Evolutionary conservation across 1,284 basidiomycete species (phyloP).

Genomic region (Earliella scabrosa): DNA sequence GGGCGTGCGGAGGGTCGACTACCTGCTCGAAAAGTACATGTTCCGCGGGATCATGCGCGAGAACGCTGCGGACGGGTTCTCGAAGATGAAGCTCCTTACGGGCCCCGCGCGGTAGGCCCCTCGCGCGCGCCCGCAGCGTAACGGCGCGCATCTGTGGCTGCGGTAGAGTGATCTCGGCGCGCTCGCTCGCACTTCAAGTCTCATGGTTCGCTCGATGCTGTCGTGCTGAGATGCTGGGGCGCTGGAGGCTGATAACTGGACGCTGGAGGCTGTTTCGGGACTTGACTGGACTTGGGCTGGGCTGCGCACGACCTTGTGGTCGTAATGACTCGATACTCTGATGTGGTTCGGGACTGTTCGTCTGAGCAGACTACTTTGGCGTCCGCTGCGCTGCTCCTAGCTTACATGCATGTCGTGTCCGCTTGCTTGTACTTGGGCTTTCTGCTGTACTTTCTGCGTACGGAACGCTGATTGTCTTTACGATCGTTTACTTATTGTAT

Average conservation of each 20-base stretch:
- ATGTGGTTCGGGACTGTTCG: neutral
- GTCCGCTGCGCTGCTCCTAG: neutral
- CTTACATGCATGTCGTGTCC: neutral
- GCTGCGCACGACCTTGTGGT: neutral
- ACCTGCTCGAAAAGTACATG: slow-evolving; percentile 50
- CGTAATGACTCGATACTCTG: neutral
- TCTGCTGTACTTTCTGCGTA: too few relatives aligned
- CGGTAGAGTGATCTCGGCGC: neutral
- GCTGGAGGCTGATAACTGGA: neutral
- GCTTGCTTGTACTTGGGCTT: too few relatives aligned
- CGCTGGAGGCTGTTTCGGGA: slow-evolving; percentile 1
- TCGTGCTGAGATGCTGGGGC: neutral
- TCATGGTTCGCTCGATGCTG: slow-evolving; percentile 22
- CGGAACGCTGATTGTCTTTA: too few relatives aligned
- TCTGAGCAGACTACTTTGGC: neutral
- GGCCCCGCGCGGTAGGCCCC: slow-evolving; percentile 20
- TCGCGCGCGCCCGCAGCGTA: neutral
- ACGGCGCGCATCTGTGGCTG: neutral
- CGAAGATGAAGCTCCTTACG: slow-evolving; percentile 44
- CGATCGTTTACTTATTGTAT: too few relatives aligned
- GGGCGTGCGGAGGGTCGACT: slow-evolving; percentile 54
- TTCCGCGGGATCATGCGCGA: slow-evolving; percentile 59
- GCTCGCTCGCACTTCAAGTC: too few relatives aligned
- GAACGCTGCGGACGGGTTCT: slow-evolving; percentile 41
- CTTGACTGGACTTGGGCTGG: neutral